Conservation (phyloP, 495 filamentous ascomycete species). For the Amniculicola lignicola region DNA sequence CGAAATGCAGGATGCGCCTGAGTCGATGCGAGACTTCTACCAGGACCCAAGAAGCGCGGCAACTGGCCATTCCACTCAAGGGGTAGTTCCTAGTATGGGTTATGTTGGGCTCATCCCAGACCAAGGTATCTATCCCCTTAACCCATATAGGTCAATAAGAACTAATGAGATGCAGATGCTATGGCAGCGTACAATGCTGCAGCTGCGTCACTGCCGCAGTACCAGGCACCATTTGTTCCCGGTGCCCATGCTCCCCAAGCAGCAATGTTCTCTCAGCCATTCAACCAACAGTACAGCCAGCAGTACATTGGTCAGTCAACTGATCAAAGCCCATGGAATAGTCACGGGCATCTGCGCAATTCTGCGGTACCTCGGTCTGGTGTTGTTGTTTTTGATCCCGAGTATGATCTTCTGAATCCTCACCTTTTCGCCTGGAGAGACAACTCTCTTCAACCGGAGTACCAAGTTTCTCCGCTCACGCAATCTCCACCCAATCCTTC, state of each 20-base stretch:
- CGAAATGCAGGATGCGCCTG: slow-evolving; percentile 18
- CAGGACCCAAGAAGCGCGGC: slow-evolving; percentile 1
- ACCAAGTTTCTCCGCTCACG: too few relatives aligned
- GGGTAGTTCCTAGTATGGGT: too few relatives aligned
- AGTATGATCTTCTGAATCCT: slow-evolving; percentile 9
- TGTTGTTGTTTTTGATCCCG: slow-evolving; percentile 22
- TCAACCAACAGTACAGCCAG: slow-evolving; percentile 8
- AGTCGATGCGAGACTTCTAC: slow-evolving; percentile 20
- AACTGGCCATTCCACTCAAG: too few relatives aligned
- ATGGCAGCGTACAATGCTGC: slow-evolving; percentile 2
- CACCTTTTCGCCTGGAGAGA: not conserved
- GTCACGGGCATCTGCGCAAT: slow-evolving; percentile 17
- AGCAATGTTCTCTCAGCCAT: not conserved
- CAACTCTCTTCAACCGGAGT: too few relatives aligned
- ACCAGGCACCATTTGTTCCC: not conserved
- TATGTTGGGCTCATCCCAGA: too few relatives aligned
- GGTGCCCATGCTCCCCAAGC: slow-evolving; percentile 5
- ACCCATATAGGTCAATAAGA: too few relatives aligned
- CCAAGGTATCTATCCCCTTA: too few relatives aligned
- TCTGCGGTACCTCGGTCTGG: slow-evolving; percentile 15
- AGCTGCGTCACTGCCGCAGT: slow-evolving; percentile 7
- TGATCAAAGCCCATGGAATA: slow-evolving; percentile 31
- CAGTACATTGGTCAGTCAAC: slow-evolving; percentile 13
- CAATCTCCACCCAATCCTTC: too few relatives aligned
- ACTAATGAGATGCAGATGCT: too few relatives aligned